These are phyloP conservation scores for Diplogelasinospora grovesii DNA, from an alignment of 495 filamentous ascomycete genomes.

Conservation along the genomic window DNA sequence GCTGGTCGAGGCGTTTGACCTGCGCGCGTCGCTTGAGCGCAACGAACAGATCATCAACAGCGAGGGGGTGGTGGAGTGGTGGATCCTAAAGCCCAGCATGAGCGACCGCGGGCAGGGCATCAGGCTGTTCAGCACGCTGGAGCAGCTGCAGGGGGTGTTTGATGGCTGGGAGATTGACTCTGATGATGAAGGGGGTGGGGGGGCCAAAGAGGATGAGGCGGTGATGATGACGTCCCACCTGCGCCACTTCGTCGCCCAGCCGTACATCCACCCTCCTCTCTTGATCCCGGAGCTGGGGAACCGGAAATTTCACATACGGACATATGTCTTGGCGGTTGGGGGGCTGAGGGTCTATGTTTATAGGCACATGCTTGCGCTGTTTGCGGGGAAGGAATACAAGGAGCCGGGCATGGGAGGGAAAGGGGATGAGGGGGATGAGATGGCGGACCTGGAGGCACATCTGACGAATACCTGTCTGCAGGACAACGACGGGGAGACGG, in stretches of 20 bases:
- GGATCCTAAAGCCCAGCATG: slow-evolving; percentile 97
- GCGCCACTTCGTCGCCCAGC: slow-evolving; percentile 90
- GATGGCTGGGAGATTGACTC: slow-evolving; percentile 69
- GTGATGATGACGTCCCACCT: slow-evolving; percentile 81
- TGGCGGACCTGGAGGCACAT: slow-evolving; percentile 60
- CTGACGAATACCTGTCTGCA: slow-evolving; percentile 98
- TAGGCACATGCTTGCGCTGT: slow-evolving; percentile 83
- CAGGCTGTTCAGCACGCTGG: slow-evolving; percentile 74
- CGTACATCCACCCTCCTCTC: slow-evolving; percentile 89
- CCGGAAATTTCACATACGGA: slow-evolving; percentile 90
- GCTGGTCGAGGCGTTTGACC: slow-evolving; percentile 78
- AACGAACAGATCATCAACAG: slow-evolving; percentile 38
- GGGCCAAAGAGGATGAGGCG: slow-evolving; percentile 26
- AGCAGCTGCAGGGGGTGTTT: slow-evolving; percentile 75
- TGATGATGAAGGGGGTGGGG: slow-evolving; percentile 21
- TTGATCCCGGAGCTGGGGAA: slow-evolving; percentile 55
- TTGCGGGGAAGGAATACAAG: slow-evolving; percentile 64
- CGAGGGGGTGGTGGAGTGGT: slow-evolving; percentile 59
- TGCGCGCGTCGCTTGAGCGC: slow-evolving; percentile 64
- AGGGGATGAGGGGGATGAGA: slow-evolving; percentile 1
- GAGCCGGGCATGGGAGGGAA: slow-evolving; percentile 30
- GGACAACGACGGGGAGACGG: slow-evolving; percentile 27
- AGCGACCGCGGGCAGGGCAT: slow-evolving; percentile 94
- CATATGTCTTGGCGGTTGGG: slow-evolving; percentile 79
- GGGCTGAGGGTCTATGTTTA: slow-evolving; percentile 80